Conservation (phyloP, 768 basidiomycete species). For the Podaxis pistillaris region DNA sequence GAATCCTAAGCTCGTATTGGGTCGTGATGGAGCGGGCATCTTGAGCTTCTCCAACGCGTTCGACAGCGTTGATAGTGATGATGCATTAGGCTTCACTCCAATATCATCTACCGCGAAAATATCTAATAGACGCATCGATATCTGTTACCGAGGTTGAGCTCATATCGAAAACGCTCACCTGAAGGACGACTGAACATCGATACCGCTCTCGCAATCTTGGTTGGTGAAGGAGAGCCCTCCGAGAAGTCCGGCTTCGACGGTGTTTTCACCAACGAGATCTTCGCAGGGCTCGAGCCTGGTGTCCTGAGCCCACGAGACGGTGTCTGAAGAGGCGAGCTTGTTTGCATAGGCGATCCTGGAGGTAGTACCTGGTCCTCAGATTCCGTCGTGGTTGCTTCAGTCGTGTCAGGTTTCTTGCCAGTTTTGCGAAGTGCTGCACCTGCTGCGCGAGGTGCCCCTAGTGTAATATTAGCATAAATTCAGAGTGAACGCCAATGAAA, state of each 20-base stretch:
- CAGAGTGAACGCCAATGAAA: not conserved
- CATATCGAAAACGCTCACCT: slow-evolving; percentile 11
- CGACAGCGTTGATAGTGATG: slow-evolving; percentile 63
- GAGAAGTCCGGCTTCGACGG: slow-evolving; percentile 20
- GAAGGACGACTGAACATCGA: slow-evolving; percentile 16
- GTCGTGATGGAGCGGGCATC: slow-evolving; percentile 61
- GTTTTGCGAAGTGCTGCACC: slow-evolving; percentile 8
- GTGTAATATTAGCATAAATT: not conserved
- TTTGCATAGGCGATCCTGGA: slow-evolving; percentile 33
- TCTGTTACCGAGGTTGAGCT: not conserved
- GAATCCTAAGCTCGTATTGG: slow-evolving; percentile 73
- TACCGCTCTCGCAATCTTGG: slow-evolving; percentile 17
- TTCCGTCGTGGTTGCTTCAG: slow-evolving; percentile 2
- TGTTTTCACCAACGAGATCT: slow-evolving; percentile 25
- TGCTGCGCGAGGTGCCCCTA: not conserved
- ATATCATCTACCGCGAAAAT: slow-evolving; percentile 18
- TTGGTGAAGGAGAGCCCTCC: slow-evolving; percentile 20
- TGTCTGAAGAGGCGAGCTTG: slow-evolving; percentile 26
- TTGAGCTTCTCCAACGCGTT: slow-evolving; percentile 70
- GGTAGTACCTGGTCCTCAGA: slow-evolving; percentile 17
- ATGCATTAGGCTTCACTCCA: slow-evolving; percentile 25
- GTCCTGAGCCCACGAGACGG: slow-evolving; percentile 8
- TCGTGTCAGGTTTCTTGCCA: slow-evolving; percentile 9
- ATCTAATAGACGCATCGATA: slow-evolving; percentile 17
- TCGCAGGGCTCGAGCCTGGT: slow-evolving; percentile 22